These are phyloP conservation scores for Takashimella koratensis DNA, from an alignment of 1,284 basidiomycete species.

Conservation along the genomic window DNA sequence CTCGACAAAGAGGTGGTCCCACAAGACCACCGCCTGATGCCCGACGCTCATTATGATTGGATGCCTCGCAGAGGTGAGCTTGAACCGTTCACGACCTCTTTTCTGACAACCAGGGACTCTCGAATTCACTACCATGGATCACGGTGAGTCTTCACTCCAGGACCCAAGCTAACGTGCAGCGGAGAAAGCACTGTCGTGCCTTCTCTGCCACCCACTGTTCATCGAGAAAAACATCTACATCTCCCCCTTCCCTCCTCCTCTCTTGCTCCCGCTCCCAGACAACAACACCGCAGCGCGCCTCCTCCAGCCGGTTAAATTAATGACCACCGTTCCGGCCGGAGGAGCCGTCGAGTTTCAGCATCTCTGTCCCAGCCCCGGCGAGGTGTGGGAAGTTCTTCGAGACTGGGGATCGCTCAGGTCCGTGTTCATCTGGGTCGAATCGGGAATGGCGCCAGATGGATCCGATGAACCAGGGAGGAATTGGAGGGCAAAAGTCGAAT, in stretches of 20 bases:
- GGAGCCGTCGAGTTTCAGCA: constrained; percentile 60
- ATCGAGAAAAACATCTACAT: constrained; percentile 56
- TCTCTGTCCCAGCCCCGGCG: constrained; percentile 64
- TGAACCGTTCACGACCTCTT: neutral
- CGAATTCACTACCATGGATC: constrained; percentile 16
- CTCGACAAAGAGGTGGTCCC: constrained; percentile 19
- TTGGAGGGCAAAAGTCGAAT: constrained; percentile 72
- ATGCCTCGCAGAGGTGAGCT: constrained; percentile 34
- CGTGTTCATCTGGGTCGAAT: constrained; percentile 24
- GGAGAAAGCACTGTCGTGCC: constrained; percentile 78
- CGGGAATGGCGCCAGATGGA: neutral
- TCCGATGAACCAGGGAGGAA: neutral
- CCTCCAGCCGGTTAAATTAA: constrained; percentile 25
- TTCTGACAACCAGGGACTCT: constrained; percentile 16
- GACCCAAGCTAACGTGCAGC: too few relatives aligned
- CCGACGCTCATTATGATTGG: constrained; percentile 39
- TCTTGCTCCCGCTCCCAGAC: constrained; percentile 56
- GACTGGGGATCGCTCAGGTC: constrained; percentile 49
- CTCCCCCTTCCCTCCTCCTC: constrained; percentile 64
- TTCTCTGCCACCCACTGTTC: constrained; percentile 69
- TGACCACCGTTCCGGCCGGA: constrained; percentile 58
- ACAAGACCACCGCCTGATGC: constrained; percentile 20
- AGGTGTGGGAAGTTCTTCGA: constrained; percentile 68
- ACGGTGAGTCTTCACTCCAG: constrained; percentile 21
- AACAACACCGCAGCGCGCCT: constrained; percentile 17